Conservation (phyloP, 306 rosid species). For the Arachis hypogaea region DNA sequence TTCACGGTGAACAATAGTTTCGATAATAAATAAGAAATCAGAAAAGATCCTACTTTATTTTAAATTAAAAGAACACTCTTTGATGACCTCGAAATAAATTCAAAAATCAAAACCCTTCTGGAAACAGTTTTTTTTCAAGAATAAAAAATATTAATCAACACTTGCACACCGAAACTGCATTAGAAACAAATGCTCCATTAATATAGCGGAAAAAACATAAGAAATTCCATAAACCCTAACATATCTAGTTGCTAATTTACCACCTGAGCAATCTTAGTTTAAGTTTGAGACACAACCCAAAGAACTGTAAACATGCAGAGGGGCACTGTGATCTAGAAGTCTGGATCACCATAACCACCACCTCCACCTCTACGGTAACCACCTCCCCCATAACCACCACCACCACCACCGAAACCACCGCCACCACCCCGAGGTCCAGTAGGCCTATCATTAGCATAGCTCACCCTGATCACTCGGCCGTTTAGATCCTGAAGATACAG, state of each 20-base stretch:
- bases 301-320: not conserved
- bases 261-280: constrained; percentile 14
- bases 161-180: not conserved
- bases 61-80: not conserved
- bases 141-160: not conserved
- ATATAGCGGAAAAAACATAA: constrained; percentile 1
- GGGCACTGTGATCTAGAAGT: not conserved
- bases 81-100: not conserved
- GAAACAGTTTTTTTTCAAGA: not conserved
- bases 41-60: not conserved
- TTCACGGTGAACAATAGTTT: not conserved
- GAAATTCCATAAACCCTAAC: not conserved
- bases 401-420: constrained; percentile 33
- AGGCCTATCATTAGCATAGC: constrained; percentile 61
- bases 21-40: not conserved
- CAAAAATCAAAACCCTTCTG: not conserved
- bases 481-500: constrained; percentile 57
- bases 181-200: not conserved
- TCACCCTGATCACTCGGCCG: constrained; percentile 70
- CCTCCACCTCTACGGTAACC: not conserved
- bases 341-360: constrained; percentile 21
- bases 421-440: constrained; percentile 45
- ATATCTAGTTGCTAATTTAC: constrained; percentile 19
- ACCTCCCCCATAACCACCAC: constrained; percentile 7
- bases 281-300: constrained; percentile 6